Evolutionary conservation across 306 rosid species (phyloP), one percentile per base, ranked within the genome.

Genomic region (Quercus berberidifolia): DNA sequence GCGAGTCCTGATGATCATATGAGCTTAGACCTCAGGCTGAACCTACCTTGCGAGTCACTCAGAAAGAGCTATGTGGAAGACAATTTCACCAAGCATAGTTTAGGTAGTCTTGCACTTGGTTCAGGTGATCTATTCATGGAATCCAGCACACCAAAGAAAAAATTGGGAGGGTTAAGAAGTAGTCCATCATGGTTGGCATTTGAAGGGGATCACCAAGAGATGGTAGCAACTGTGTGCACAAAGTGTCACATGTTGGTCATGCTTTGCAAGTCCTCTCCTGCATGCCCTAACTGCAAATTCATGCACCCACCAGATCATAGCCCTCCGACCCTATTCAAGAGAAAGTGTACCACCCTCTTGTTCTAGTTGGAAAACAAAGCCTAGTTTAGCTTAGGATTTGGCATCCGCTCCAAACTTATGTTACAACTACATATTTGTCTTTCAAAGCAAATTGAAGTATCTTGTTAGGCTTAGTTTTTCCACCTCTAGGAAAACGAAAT

Each of bases 241-340:
- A 76, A 69, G 31, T 95, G 99, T 75, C 96, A 93, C 78, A 90
- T 95, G 90, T 74, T 95, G 83, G 97, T 95, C 2, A 93, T 95
- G 98, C 85, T 95, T 3, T 93, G 93, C 81, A 90, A 86, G 62
- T 91, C 96, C 12, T 93, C 99, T 17, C 99, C 96, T 55, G 58
- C 94, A 20, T 95, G 99, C 69, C 99, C 99, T 6, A 93, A 91
- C 83, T 91, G 98, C 92, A 95, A 95, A 89, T 91, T 90, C 88
- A 84, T 91, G 88, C 90, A 93, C 86, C 86, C 92, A 63, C 86
- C 85, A 19, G 89, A 88, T 43, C 92, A 88, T 79, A 87, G 63
- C 74, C 87, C 91, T 74, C 74, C 95, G 10, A 81, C 74, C 20
- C 88, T 91, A 72, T 84, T 86, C 84, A 90, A 88, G 88, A 80